A percentile compares a stretch with the other conserved stretches of the same genome.
These are phyloP conservation scores for Macrotyloma uniflorum DNA, from an alignment of 306 rosid genomes.

Conservation along the genomic window DNA sequence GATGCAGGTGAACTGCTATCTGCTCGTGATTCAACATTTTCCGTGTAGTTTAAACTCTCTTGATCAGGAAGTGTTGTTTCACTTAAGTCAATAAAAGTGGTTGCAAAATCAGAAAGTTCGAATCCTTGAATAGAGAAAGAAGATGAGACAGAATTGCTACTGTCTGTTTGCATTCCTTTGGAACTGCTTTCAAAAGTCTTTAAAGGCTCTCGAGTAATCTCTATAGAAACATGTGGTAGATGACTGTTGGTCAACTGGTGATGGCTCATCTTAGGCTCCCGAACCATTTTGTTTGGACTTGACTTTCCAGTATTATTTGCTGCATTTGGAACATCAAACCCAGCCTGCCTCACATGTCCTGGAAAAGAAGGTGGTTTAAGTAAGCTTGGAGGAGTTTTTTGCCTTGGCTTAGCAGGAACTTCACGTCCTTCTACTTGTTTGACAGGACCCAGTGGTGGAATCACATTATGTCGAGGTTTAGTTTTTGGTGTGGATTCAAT, in stretches of 20 bases:
- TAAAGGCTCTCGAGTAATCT: conserved; percentile 50
- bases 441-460: conserved; percentile 53
- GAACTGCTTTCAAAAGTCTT: conserved; percentile 55
- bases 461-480: conserved; percentile 60
- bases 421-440: conserved; percentile 69
- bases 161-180: conserved; percentile 64
- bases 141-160: conserved; percentile 74
- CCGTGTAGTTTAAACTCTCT: conserved; percentile 45
- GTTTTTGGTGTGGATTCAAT: conserved; percentile 64
- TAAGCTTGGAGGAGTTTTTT: conserved; percentile 64
- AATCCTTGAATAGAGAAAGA: conserved; percentile 73
- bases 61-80: conserved; percentile 47
- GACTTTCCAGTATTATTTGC: conserved; percentile 39
- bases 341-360: conserved; percentile 53
- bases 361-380: conserved; percentile 61
- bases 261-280: conserved; percentile 52
- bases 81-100: conserved; percentile 61
- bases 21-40: conserved; percentile 45
- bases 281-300: conserved; percentile 49
- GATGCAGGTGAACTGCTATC: conserved; percentile 39
- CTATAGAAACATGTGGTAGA: conserved; percentile 45
- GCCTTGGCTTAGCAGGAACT: conserved; percentile 62
- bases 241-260: conserved; percentile 47
- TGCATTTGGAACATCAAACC: conserved; percentile 57
- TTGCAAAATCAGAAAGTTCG: conserved; percentile 72